Evolutionary conservation across 1,284 basidiomycete genomes (phyloP).

Genomic region (Ceratobasidium sp.): DNA sequence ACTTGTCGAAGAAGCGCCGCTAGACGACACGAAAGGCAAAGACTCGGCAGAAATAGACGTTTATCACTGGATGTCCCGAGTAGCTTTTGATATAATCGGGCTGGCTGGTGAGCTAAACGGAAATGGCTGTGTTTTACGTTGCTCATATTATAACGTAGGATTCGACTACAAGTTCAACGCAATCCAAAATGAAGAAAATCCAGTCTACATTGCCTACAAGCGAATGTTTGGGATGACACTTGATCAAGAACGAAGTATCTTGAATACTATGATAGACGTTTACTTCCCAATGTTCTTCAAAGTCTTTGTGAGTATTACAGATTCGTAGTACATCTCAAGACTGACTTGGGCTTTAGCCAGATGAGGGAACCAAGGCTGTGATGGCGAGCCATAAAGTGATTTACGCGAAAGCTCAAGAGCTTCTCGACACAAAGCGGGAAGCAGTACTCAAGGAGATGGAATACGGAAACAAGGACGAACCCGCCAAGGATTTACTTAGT

Average conservation of each 20-base stretch:
- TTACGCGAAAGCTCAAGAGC: constrained; percentile 68
- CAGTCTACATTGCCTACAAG: constrained; percentile 78
- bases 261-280: constrained; percentile 61
- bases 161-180: constrained; percentile 84
- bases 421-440: constrained; percentile 74
- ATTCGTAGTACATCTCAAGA: neutral
- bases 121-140: no score
- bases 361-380: constrained; percentile 62
- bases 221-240: constrained; percentile 81
- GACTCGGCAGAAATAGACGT: constrained; percentile 66
- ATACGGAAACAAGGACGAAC: constrained; percentile 60
- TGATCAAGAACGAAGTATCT: constrained; percentile 62
- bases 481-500: constrained; percentile 66
- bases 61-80: constrained; percentile 76
- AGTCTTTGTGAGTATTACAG: constrained; percentile 64
- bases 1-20: constrained; percentile 24
- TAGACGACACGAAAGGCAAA: constrained; percentile 2
- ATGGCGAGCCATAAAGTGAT: constrained; percentile 70
- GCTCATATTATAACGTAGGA: constrained; percentile 61
- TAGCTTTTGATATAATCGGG: constrained; percentile 84
- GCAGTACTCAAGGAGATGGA: constrained; percentile 65
- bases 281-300: constrained; percentile 69
- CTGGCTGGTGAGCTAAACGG: constrained; percentile 65
- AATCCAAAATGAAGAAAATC: constrained; percentile 76
- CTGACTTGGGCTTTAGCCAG: constrained; percentile 60